A percentile compares a stretch with the other conserved stretches of the same genome.
phyloP scores from a whole-genome alignment of 2,329 filamentous ascomycete species.

The Alternaria incomplexa region DNA sequence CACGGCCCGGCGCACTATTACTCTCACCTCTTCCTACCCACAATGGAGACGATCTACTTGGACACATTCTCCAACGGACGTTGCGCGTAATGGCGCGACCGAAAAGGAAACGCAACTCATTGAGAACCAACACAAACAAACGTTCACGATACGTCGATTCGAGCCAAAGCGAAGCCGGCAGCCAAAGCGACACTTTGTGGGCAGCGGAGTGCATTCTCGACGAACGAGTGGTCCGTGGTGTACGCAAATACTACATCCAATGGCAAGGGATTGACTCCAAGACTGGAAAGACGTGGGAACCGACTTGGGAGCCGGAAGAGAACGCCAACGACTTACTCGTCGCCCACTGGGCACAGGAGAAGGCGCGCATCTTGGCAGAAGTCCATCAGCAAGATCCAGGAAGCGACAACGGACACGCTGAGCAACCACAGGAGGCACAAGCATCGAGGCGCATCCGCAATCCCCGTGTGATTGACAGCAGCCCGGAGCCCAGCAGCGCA shows the following conservation, averaged over 20 bases:
- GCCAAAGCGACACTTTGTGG: conserved; percentile 3
- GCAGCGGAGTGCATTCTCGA: conserved; percentile 23
- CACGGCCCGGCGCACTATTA: neutral
- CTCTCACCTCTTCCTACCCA: conserved; percentile 8
- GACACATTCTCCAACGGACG: conserved; percentile 8
- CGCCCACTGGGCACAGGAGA: conserved; percentile 32
- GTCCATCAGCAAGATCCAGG: neutral
- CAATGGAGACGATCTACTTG: conserved; percentile 25
- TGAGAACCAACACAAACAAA: conserved; percentile 21
- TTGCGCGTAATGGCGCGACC: conserved; percentile 36
- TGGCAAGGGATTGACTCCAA: conserved; percentile 60
- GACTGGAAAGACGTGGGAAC: conserved; percentile 57
- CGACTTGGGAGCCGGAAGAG: conserved; percentile 59
- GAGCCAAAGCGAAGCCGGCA: conserved; percentile 6
- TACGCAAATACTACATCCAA: conserved; percentile 59
- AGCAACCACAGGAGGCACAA: neutral
- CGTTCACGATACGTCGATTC: conserved; percentile 19
- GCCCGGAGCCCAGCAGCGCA: conserved; percentile 8
- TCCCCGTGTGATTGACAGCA: conserved; percentile 25
- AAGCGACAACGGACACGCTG: neutral
- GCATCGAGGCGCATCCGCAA: conserved; percentile 5
- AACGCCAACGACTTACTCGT: conserved; percentile 44
- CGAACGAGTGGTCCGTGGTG: conserved; percentile 24
- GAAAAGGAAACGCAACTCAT: conserved; percentile 30
- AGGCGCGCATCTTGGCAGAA: neutral